Evolutionary conservation across 2,329 filamentous ascomycete genomes (phyloP).

Genomic region (Trichoderma citrinoviride): DNA sequence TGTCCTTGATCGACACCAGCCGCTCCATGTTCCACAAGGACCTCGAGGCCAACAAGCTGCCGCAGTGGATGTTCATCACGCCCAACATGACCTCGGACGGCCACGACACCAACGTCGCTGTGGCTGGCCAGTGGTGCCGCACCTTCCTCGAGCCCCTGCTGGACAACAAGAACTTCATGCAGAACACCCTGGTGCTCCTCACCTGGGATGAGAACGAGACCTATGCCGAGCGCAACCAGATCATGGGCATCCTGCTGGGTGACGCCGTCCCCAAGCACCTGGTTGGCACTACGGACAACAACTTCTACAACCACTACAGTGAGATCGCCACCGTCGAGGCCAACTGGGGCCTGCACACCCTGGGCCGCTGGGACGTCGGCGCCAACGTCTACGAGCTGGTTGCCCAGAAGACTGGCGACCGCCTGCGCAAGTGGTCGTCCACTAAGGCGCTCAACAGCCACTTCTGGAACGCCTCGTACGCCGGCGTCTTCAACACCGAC

Average conservation of each 20-base stretch:
- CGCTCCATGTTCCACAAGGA: conserved; percentile 62
- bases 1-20: conserved; percentile 46
- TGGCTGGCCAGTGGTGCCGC: conserved; percentile 66
- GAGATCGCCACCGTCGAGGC: conserved; percentile 63
- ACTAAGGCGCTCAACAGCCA: conserved; percentile 38
- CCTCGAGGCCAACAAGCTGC: conserved; percentile 59
- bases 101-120: conserved; percentile 69
- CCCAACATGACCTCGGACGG: conserved; percentile 75
- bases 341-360: conserved; percentile 68
- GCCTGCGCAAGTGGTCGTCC: conserved; percentile 39
- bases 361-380: conserved; percentile 69
- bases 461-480: conserved; percentile 55
- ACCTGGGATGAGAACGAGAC: conserved; percentile 78
- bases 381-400: conserved; percentile 67
- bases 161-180: conserved; percentile 66
- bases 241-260: conserved; percentile 70
- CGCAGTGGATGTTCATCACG: conserved; percentile 70
- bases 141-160: conserved; percentile 70
- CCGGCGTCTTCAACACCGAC: conserved; percentile 45
- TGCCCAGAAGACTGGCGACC: conserved; percentile 59
- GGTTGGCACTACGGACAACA: conserved; percentile 64
- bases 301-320: conserved; percentile 73
- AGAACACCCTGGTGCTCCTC: conserved; percentile 70
- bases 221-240: conserved; percentile 64
- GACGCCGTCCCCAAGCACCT: conserved; percentile 66